phyloP scores from a whole-genome alignment of 805 yeast genomes.

The Saturnispora quitensis region DNA sequence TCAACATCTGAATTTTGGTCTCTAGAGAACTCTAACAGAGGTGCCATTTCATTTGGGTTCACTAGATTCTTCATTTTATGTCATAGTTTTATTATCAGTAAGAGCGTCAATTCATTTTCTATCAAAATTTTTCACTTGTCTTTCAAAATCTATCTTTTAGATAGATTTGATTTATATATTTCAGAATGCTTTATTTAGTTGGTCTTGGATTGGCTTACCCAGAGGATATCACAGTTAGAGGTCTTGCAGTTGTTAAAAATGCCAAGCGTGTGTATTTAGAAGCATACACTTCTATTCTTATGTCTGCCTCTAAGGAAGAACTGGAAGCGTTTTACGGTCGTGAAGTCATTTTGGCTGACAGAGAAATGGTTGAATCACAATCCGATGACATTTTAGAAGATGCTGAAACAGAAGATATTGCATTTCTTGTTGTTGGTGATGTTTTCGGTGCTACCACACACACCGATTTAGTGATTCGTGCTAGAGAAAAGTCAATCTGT shows the following conservation, averaged over 20 bases:
- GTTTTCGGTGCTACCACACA: slow-evolving; percentile 98
- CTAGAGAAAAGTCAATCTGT: slow-evolving; percentile 70
- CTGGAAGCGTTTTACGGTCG: slow-evolving; percentile 81
- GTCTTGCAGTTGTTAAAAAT: slow-evolving; percentile 71
- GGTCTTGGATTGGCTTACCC: slow-evolving; percentile 89
- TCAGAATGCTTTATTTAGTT: slow-evolving; percentile 71
- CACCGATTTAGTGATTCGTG: slow-evolving; percentile 86
- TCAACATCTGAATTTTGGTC: not conserved
- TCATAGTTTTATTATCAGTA: not conserved
- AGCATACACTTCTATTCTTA: slow-evolving; percentile 88
- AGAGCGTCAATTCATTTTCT: not conserved
- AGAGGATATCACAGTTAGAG: slow-evolving; percentile 89
- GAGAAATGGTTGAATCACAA: slow-evolving; percentile 89
- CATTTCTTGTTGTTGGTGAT: slow-evolving; percentile 94
- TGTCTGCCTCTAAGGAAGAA: slow-evolving; percentile 76
- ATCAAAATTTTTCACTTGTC: not conserved
- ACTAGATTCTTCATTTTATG: not conserved
- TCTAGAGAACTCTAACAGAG: not conserved
- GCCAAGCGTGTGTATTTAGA: slow-evolving; percentile 91
- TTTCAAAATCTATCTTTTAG: not conserved
- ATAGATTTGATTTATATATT: not conserved
- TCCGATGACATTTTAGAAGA: slow-evolving; percentile 72
- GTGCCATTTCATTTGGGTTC: not conserved
- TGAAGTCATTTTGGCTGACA: slow-evolving; percentile 79
- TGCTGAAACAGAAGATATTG: slow-evolving; percentile 77